Conservation (phyloP, 768 basidiomycete species). For the Mycena chlorophos region DNA sequence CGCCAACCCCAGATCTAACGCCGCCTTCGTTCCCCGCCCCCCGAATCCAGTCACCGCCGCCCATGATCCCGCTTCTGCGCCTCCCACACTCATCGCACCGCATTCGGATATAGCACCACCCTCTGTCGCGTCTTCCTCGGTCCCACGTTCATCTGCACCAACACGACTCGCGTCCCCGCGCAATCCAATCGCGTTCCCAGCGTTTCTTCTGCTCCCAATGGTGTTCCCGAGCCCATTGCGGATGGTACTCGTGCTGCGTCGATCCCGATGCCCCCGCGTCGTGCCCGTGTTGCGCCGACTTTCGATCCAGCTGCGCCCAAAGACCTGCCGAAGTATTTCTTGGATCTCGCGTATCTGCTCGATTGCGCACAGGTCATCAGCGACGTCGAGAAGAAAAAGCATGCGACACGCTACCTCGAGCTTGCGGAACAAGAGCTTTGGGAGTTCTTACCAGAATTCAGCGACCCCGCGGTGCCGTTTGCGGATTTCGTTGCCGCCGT, state of each 20-base stretch:
- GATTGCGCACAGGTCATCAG: conserved; percentile 2
- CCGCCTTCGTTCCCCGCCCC: too few species aligned
- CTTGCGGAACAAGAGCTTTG: conserved; percentile 19
- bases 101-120: too few species aligned
- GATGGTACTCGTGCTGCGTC: background rate
- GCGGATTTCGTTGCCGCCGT: conserved; percentile 24
- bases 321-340: conserved; percentile 20
- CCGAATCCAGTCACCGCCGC: too few species aligned
- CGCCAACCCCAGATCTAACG: too few species aligned
- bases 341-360: conserved; percentile 17
- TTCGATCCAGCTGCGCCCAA: conserved; percentile 8
- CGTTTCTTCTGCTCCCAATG: too few species aligned
- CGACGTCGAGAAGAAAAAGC: conserved; percentile 18
- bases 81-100: too few species aligned
- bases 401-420: conserved; percentile 13
- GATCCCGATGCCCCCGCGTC: conserved; percentile 1
- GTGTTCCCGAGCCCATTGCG: background rate
- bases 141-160: too few species aligned
- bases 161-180: too few species aligned
- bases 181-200: too few species aligned
- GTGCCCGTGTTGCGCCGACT: background rate
- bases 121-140: too few species aligned
- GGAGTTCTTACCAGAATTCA: conserved; percentile 19
- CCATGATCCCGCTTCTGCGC: too few species aligned
- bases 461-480: conserved; percentile 9